Conservation (phyloP, 2,329 filamentous ascomycete genomes). For the Didymella exigua region DNA sequence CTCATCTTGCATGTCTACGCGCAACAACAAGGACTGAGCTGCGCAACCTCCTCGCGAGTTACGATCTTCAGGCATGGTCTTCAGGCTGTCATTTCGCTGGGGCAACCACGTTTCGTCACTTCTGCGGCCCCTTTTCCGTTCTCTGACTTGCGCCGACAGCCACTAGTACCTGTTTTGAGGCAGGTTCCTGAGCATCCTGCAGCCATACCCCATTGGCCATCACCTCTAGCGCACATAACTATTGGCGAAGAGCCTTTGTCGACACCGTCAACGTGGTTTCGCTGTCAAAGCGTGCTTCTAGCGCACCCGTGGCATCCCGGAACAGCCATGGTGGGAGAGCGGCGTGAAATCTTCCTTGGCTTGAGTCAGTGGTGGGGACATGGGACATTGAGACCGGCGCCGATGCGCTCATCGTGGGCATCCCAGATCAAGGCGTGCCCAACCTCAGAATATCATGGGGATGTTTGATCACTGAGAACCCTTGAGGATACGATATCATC, state of each 20-base stretch:
- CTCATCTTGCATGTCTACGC: conserved; percentile 9
- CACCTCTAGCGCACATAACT: conserved; percentile 16
- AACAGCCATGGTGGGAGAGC: conserved; percentile 30
- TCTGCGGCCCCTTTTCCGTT: conserved; percentile 24
- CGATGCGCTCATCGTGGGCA: conserved; percentile 21
- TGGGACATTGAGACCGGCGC: conserved; percentile 24
- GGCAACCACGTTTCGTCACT: conserved; percentile 20
- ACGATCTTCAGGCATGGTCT: conserved; percentile 16
- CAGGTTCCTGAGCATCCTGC: conserved; percentile 42
- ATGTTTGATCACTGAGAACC: conserved; percentile 6
- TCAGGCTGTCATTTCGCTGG: conserved; percentile 28
- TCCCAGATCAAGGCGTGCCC: conserved; percentile 9
- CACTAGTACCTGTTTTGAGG: conserved; percentile 30
- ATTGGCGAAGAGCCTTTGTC: conserved; percentile 26
- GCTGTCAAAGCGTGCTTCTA: conserved; percentile 36
- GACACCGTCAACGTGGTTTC: conserved; percentile 38
- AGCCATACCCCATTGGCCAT: conserved; percentile 38
- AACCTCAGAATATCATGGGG: conserved; percentile 1
- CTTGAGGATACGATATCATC: conserved; percentile 20
- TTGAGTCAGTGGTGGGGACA: conserved; percentile 26
- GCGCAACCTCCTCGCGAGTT: neutral
- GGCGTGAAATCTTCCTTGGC: conserved; percentile 23
- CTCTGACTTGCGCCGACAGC: conserved; percentile 23
- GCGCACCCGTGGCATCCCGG: conserved; percentile 38
- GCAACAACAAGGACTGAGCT: neutral